Evolutionary conservation across 2,329 filamentous ascomycete genomes (phyloP), one percentile per base, ranked within the genome.

Genomic region (Berkeleyomyces rouxiae): DNA sequence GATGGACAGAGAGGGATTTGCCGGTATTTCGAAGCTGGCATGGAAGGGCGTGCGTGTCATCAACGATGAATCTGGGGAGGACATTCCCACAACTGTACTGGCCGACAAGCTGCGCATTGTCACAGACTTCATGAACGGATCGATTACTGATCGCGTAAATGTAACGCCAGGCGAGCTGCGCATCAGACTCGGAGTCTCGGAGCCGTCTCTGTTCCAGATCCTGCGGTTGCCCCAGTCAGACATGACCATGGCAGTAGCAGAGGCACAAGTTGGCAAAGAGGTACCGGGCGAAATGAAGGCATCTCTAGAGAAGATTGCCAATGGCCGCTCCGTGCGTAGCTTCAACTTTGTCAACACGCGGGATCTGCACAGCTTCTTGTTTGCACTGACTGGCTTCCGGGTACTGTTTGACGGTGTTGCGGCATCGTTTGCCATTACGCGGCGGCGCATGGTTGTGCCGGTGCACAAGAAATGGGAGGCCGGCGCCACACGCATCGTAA

Each of bases 381-480:
- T 79, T 58, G 87, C 88, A 2, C 76, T 95, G 63, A 95, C 90
- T 0, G 89, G 90, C 0, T 95, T 87, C 72, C 78, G 78, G 36
- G 88, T 96, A 13, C 74, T 87, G 6, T 90, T 85, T 67, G 87
- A 90, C 70, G 83, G 83, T 5, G 73, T 88, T 61, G 89, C 89
- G 4, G 77, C 80, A 6, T 84, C 83, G 0, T 88, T 96, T 71
- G 84, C 86, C 64, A 95, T 96, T 67, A 85, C 90, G 1, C 84
- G 90, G 39, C 83, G 88, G 58, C 82, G 88, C 67, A 93, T 91
- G 86, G 88, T 96, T 10, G 89, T 95, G 13, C 89, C 89, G 0
- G 92, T 96, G 67, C 88, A 95, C 75, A 95, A 96, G 75, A 93
- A 93, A 72, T 95, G 89, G 88, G 90, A 95, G 70, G 88, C 90